Percentiles rank a stretch among this genome's conserved stretches.
Conservation (phyloP, 257 asterid species). For the Solanum sitiens region DNA sequence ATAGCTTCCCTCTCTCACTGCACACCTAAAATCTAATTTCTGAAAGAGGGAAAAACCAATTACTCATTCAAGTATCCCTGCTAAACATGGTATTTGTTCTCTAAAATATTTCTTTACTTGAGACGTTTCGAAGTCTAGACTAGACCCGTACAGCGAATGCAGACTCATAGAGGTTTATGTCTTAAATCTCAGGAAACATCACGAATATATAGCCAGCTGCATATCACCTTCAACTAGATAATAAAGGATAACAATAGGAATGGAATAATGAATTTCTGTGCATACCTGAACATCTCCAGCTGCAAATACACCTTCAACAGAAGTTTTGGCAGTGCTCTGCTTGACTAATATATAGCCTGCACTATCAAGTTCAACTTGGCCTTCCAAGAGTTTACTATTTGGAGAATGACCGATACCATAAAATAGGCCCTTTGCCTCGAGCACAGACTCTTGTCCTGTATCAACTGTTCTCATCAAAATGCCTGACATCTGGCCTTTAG, state of each 20-base stretch:
- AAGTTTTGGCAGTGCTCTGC: constrained; percentile 68
- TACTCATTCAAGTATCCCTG: neutral
- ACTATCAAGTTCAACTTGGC: constrained; percentile 83
- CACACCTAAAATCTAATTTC: neutral
- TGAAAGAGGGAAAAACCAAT: neutral
- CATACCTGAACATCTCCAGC: constrained; percentile 99
- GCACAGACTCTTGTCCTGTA: constrained; percentile 53
- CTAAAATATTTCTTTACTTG: neutral
- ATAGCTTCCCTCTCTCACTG: neutral
- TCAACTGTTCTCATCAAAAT: constrained; percentile 44
- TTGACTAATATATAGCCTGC: constrained; percentile 76
- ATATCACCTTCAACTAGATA: no score
- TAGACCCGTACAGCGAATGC: neutral
- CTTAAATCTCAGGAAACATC: neutral
- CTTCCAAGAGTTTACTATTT: constrained; percentile 81
- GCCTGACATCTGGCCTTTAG: constrained; percentile 95
- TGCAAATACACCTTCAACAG: constrained; percentile 91
- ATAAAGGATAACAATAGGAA: neutral
- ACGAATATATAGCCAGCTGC: no score
- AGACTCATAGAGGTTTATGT: neutral
- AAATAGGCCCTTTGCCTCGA: constrained; percentile 88
- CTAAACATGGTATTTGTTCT: neutral
- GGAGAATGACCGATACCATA: constrained; percentile 96
- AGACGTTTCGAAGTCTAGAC: neutral
- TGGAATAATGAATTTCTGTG: neutral